Evolutionary conservation across 768 basidiomycete species (phyloP), one percentile per base, ranked within the genome.

Genomic region (Tricholoma sp.): DNA sequence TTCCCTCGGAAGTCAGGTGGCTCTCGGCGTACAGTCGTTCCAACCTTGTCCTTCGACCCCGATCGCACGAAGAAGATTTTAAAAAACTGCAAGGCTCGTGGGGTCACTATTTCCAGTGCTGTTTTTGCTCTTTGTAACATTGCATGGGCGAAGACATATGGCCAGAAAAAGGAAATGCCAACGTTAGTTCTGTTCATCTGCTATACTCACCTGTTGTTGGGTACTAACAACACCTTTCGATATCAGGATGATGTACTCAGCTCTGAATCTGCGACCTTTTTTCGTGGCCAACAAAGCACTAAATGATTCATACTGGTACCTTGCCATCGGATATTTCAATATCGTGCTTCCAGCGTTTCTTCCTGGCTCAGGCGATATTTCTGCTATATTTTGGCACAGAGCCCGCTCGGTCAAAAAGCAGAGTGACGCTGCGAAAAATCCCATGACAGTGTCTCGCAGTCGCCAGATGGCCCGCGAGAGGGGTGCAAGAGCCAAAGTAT

Each of bases 241-340:
- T 11, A 9, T 17, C 56, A 86, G 84, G 55, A 82, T 93, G 83
- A 85, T 94, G 81, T 94, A 94, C 68, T 89, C 89, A 7, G 90
- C 92, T 11, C 74, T 92, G 50, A 94, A 93, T 69, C 72, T 92
- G 37, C 81, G 91, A 3, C 83, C 86, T 4, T 79, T 81, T 65
- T 71, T 84, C 39, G 62, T 72, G 39, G 71, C 72, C 28, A 71
- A 74, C 54, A 75, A 73, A 51, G 64, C 75, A 2, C 64, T 74
- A 17, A 73, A 79, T 60, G 77, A 80, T 58, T 91, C 89, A 10
- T 89, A 89, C 72, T 91, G 88, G 85, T 89, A 85, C 74, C 76
- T 91, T 33, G 82, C 86, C n/a, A 82, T 90, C 55, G 84, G 86
- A 4, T 90, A 88, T 71, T 89, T 88, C 77, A 92, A 91, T 69